phyloP scores from a whole-genome alignment of 441 rosid genomes.

The Pelargonium australe region DNA sequence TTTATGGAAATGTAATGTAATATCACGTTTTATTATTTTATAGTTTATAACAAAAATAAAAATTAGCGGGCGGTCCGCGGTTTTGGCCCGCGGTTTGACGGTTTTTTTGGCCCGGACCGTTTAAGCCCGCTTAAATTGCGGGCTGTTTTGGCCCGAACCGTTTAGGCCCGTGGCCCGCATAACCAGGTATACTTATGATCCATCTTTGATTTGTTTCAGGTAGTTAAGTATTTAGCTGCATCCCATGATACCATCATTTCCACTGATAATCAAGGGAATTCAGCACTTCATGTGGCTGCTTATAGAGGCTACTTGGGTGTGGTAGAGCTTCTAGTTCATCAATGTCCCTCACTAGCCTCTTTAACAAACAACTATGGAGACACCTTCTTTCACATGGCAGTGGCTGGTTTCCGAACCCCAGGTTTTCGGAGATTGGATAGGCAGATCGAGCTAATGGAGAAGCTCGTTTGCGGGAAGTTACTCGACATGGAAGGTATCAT shows the following conservation, averaged over 20 bases:
- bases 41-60: no score
- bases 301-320: conserved; percentile 62
- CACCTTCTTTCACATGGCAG: conserved; percentile 81
- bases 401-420: conserved; percentile 61
- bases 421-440: conserved; percentile 72
- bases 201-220: conserved; percentile 36
- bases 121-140: no score
- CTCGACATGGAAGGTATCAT: conserved; percentile 41
- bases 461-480: conserved; percentile 35
- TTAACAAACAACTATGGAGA: conserved; percentile 53
- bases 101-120: no score
- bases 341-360: conserved; percentile 40
- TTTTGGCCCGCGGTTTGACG: no score
- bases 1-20: no score
- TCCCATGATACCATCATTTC: conserved; percentile 39
- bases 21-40: no score
- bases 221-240: conserved; percentile 54
- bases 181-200: not conserved
- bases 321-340: conserved; percentile 41
- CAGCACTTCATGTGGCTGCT: conserved; percentile 78
- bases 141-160: no score
- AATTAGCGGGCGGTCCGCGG: no score
- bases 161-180: no score
- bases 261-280: conserved; percentile 66
- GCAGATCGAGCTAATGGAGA: conserved; percentile 68